Evolutionary conservation across 768 basidiomycete species (phyloP).

Genomic region (Suillus occidentalis): DNA sequence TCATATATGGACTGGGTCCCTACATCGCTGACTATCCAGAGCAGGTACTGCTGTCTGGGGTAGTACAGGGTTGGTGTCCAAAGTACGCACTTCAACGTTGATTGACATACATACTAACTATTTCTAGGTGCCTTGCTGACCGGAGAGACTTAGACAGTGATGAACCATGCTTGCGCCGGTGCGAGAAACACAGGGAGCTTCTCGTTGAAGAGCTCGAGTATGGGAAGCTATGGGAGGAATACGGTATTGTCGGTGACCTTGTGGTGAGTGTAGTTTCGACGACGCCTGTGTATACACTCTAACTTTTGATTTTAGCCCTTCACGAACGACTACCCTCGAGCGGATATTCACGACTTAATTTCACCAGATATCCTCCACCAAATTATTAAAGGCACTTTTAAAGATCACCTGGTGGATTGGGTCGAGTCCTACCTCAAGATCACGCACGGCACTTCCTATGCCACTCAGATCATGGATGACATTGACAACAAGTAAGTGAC

Average conservation of each 20-base stretch:
- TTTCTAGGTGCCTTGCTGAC: no score
- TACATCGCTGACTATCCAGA: no score
- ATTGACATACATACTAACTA: no score
- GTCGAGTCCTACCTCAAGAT: constrained; percentile 29
- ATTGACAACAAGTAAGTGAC: constrained; percentile 33
- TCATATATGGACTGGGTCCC: no score
- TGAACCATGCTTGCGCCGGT: no score
- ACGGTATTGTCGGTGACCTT: constrained; percentile 24
- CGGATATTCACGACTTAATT: constrained; percentile 33
- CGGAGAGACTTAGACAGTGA: no score
- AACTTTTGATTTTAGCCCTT: constrained; percentile 7
- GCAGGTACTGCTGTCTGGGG: no score
- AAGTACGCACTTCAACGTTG: no score
- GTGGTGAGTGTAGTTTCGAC: constrained; percentile 13
- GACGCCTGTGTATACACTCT: neutral
- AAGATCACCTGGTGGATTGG: constrained; percentile 43
- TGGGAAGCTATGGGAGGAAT: constrained; percentile 23
- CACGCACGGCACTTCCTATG: constrained; percentile 11
- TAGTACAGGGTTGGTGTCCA: no score
- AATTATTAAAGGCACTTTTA: constrained; percentile 47
- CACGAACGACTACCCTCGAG: constrained; percentile 8
- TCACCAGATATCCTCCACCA: constrained; percentile 47
- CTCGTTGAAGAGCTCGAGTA: constrained; percentile 13
- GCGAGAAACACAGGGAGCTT: constrained; percentile 13
- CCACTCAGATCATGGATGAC: constrained; percentile 18